Evolutionary conservation across 2,329 filamentous ascomycete species (phyloP).

Genomic region (Colletotrichum salicis): DNA sequence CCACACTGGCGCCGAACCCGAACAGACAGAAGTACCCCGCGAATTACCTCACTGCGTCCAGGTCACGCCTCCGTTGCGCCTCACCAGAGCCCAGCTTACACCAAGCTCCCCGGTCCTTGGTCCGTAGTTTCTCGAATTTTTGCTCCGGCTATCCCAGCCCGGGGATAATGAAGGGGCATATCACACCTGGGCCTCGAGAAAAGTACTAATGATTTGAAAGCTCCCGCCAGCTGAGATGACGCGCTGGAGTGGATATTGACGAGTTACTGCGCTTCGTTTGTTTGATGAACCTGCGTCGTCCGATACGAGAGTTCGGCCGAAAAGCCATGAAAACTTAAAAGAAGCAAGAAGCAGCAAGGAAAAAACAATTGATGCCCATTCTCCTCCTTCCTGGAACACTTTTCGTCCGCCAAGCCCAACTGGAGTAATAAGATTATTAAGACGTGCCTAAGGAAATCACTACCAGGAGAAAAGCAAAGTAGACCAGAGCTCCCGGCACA

Average conservation of each 20-base stretch:
- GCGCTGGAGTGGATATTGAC: not conserved
- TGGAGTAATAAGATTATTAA: not conserved
- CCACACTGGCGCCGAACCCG: constrained; percentile 23
- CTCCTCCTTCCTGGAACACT: not conserved
- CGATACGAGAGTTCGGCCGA: constrained; percentile 5
- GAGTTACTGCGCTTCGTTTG: not conserved
- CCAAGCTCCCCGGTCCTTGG: not conserved
- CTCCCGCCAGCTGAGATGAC: not conserved
- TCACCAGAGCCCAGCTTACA: not conserved
- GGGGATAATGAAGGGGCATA: not conserved
- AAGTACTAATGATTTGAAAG: not conserved
- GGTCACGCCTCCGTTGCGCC: constrained; percentile 10
- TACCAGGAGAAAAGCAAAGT: not conserved
- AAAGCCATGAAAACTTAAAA: not conserved
- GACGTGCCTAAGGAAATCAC: not conserved
- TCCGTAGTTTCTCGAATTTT: not conserved
- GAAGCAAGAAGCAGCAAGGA: not conserved
- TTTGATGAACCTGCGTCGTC: constrained; percentile 1
- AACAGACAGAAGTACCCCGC: constrained; percentile 14
- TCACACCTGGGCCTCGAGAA: not conserved
- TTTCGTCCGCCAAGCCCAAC: not conserved
- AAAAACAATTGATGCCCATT: not conserved
- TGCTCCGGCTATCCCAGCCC: constrained; percentile 10
- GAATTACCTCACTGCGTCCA: constrained; percentile 19
- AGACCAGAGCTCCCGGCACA: not conserved